Conservation (phyloP, 352 stramenopile species). For the Globisporangium middletonii region DNA sequence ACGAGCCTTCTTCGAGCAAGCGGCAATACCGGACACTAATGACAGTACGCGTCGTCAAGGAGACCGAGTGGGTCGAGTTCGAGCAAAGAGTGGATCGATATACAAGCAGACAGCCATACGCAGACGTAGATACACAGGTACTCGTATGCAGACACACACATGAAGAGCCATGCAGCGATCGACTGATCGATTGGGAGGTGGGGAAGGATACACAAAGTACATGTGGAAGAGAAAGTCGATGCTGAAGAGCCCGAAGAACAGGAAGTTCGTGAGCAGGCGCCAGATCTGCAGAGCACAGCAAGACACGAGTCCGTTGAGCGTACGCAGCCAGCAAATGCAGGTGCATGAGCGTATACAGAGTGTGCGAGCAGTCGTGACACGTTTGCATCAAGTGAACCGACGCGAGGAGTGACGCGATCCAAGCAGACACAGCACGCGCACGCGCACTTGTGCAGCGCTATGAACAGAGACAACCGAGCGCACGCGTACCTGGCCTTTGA, state of each 20-base stretch:
- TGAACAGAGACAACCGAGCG: not conserved
- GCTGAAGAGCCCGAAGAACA: constrained; percentile 99
- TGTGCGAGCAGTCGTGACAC: too few relatives aligned
- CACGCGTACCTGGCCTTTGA: constrained; percentile 90
- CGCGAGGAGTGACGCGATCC: too few relatives aligned
- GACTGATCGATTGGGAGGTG: constrained; percentile 19
- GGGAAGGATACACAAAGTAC: constrained; percentile 94
- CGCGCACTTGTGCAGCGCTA: not conserved
- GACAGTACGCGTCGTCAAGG: not conserved
- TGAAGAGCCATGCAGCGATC: constrained; percentile 4
- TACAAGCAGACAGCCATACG: not conserved
- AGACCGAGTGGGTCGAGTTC: not conserved
- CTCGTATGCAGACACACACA: not conserved
- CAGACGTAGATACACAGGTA: not conserved
- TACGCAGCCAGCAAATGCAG: not conserved
- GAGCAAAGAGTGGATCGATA: not conserved
- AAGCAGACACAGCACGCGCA: not conserved
- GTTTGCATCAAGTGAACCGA: not conserved
- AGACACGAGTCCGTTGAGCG: not conserved
- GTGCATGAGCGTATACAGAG: not conserved
- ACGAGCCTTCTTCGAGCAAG: constrained; percentile 97
- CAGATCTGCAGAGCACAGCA: constrained; percentile 63
- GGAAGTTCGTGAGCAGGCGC: constrained; percentile 96
- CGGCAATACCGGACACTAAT: constrained; percentile 90
- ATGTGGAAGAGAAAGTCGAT: constrained; percentile 99